Evolutionary conservation across 352 stramenopile genomes (phyloP), one percentile per base, ranked within the genome.

Genomic region (Pilasporangium apinafurcum): DNA sequence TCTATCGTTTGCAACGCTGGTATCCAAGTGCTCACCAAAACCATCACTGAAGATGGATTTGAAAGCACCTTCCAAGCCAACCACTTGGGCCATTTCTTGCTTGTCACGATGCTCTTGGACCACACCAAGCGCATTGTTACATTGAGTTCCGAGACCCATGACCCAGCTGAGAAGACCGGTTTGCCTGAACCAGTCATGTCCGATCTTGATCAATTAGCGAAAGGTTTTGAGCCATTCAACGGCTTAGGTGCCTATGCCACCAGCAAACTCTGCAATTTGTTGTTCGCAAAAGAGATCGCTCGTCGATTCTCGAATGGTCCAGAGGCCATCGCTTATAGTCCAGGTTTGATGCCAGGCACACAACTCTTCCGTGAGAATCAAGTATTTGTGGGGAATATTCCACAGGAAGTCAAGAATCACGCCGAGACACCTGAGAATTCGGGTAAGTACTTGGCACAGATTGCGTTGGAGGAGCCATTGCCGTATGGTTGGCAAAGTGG

Each of bases 1-100:
- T 59, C 53, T 16, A 31, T 80, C 34, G 45, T 76, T 3, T 71
- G 58, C 67, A 80, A 80, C 39, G 64, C 51, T 10, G 64, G 68
- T 1, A 25, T 76, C 4, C 49, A 72, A 14, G 14, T 48, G 14
- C 41, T 38, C 12, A 24, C 21, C 12, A 56, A 56, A 24, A 40
- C 45, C 4, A 21, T 51, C 14, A 72, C 64, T 0, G 32, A 39
- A 0, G 68, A 72, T 20, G 68, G 64, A 14, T 70, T 72, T 20
- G 61, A 77, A 38, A n/a, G 31, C 1, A 71, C 61, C 2, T 53
- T 77, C 16, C 61, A 36, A 7, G 45, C 53, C 36, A 81, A 81
- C 53, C 58, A 73, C 41, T 39, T 72, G 3, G 64, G 48, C 1
- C 64, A 69, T 31, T 77, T 74, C 42, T 28, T 72, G 35, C 47